A percentile compares a stretch with the other conserved stretches of the same genome.
Conservation (phyloP, 140 eudicot species). For the Oenanthe javanica region DNA sequence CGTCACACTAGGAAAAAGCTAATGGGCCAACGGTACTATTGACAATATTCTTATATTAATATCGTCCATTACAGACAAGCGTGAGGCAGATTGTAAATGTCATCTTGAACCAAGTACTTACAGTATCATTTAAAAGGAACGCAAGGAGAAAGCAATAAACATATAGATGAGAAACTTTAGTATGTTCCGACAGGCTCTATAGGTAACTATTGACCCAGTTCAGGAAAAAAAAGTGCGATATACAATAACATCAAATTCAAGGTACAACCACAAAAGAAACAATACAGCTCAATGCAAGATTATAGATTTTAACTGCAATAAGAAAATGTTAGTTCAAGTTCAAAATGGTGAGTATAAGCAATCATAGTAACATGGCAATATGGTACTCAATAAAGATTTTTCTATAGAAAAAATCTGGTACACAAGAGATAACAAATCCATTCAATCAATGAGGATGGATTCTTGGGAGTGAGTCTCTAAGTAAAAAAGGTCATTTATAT, state of each 20-base stretch:
- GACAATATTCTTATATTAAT: not conserved
- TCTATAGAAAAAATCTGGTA: not conserved
- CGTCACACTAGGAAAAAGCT: not conserved
- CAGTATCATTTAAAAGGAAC: not conserved
- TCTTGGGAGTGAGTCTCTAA: not conserved
- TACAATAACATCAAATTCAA: not conserved
- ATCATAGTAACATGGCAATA: no score
- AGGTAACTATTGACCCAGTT: not conserved
- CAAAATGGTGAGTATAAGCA: not conserved
- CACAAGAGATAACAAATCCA: not conserved
- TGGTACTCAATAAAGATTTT: not conserved
- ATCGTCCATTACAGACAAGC: not conserved
- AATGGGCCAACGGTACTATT: not conserved
- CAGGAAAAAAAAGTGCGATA: not conserved
- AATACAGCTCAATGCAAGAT: not conserved
- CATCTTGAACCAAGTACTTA: not conserved
- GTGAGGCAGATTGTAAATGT: not conserved
- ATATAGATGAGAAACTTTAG: not conserved
- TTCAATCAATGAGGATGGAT: not conserved
- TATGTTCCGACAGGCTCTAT: not conserved
- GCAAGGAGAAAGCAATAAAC: not conserved
- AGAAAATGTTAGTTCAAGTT: not conserved
- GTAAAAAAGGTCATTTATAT: not conserved
- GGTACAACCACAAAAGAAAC: not conserved
- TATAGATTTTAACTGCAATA: not conserved